These are phyloP conservation scores for Anisogramma anomala DNA, from an alignment of 2,329 filamentous ascomycete genomes.

Conservation along the genomic window DNA sequence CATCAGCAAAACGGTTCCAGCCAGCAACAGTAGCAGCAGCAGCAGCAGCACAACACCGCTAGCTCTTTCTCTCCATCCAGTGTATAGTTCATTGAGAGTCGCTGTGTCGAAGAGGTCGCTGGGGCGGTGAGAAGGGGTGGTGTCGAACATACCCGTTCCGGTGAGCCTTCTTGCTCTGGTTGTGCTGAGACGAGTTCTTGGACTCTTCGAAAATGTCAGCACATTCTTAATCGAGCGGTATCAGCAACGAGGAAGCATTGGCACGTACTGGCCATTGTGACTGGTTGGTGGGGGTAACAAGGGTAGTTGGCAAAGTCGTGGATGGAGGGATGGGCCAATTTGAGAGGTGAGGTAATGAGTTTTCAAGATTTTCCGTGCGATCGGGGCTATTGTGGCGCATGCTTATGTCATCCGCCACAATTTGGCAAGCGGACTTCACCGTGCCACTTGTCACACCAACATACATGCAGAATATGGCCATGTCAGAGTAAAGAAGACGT, in stretches of 20 bases:
- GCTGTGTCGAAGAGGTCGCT: no score
- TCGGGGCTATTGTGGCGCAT: background rate
- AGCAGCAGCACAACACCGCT: background rate
- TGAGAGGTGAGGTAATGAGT: slow-evolving; percentile 14
- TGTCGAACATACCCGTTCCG: slow-evolving; percentile 74
- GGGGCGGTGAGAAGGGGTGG: slow-evolving; percentile 2
- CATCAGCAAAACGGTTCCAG: slow-evolving; percentile 8
- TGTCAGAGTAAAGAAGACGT: no score
- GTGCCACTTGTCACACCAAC: no score
- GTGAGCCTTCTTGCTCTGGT: slow-evolving; percentile 97
- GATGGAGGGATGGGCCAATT: slow-evolving; percentile 10
- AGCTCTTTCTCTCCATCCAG: background rate
- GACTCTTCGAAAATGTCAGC: slow-evolving; percentile 56
- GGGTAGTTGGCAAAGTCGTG: slow-evolving; percentile 12
- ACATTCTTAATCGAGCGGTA: slow-evolving; percentile 1
- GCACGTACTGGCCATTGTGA: slow-evolving; percentile 61
- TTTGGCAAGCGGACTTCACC: no score
- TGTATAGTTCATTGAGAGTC: no score
- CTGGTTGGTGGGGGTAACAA: slow-evolving; percentile 28
- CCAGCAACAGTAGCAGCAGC: no score
- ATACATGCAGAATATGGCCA: no score
- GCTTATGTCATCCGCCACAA: no score
- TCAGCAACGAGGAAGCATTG: background rate
- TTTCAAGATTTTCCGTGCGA: slow-evolving; percentile 18
- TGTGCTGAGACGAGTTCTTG: slow-evolving; percentile 99